These are phyloP conservation scores for Fragaria vesca DNA, from an alignment of 306 rosid genomes.

Conservation along the genomic window DNA sequence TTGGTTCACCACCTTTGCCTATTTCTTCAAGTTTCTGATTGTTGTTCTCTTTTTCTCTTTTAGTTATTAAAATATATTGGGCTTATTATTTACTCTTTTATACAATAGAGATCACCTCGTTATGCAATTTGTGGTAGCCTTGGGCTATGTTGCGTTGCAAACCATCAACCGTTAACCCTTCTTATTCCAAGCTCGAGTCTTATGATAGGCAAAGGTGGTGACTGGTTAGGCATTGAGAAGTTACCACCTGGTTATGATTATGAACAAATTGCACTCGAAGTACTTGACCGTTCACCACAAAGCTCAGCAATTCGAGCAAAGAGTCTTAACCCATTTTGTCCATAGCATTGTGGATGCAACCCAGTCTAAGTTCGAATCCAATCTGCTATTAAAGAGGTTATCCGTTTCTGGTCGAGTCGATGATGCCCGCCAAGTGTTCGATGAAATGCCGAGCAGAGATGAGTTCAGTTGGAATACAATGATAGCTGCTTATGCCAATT, in stretches of 20 bases:
- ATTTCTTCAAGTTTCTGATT: too few relatives aligned
- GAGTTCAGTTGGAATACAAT: slow-evolving; percentile 80
- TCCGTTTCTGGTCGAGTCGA: slow-evolving; percentile 51
- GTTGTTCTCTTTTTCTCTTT: too few relatives aligned
- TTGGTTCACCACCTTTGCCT: too few relatives aligned
- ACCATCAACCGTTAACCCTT: too few relatives aligned
- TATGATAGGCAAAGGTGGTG: background rate
- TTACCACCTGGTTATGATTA: slow-evolving; percentile 12
- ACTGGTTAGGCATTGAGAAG: background rate
- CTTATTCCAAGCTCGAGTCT: background rate
- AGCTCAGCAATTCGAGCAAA: slow-evolving; percentile 24
- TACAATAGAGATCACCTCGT: too few relatives aligned
- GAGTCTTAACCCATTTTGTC: slow-evolving; percentile 15
- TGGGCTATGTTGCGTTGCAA: too few relatives aligned
- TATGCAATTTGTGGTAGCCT: too few relatives aligned
- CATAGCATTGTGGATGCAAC: slow-evolving; percentile 24
- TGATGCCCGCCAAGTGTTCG: slow-evolving; percentile 76
- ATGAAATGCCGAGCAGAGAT: slow-evolving; percentile 59
- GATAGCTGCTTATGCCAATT: slow-evolving; percentile 62
- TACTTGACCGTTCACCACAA: slow-evolving; percentile 16
- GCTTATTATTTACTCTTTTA: too few relatives aligned
- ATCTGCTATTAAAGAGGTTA: slow-evolving; percentile 44
- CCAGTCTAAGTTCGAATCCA: slow-evolving; percentile 38
- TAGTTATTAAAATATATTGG: too few relatives aligned
- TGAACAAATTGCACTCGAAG: slow-evolving; percentile 42